A percentile compares a stretch with the other conserved stretches of the same genome.
Evolutionary conservation across 139 green algal species (phyloP).

Genomic region (Chlorella sorokiniana): DNA sequence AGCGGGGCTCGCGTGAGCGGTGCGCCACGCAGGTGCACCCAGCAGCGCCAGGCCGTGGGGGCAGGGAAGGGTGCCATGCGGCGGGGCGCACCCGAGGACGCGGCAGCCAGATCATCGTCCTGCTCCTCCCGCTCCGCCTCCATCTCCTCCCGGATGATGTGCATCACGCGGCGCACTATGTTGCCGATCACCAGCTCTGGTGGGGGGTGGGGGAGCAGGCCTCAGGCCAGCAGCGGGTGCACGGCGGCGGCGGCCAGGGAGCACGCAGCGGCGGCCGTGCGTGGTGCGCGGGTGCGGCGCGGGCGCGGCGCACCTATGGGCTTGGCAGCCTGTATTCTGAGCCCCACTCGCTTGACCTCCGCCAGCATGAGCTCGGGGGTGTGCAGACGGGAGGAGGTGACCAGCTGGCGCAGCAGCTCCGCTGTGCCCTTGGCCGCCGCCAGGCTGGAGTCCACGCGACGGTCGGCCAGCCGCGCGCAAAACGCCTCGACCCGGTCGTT

Average conservation of each 20-base stretch:
- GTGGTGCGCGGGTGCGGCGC: too few relatives aligned
- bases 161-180: constrained; percentile 88
- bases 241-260: too few relatives aligned
- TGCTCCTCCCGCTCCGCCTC: constrained; percentile 61
- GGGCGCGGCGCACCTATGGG: constrained; percentile 64
- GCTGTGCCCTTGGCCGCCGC: constrained; percentile 75
- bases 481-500: constrained; percentile 68
- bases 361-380: constrained; percentile 67
- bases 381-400: constrained; percentile 65
- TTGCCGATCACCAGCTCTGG: constrained; percentile 95
- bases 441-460: constrained; percentile 69
- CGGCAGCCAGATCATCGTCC: not conserved
- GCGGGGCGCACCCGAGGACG: not conserved
- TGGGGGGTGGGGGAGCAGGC: not conserved
- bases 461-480: constrained; percentile 61
- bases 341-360: constrained; percentile 71
- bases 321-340: constrained; percentile 76
- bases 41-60: too few relatives aligned
- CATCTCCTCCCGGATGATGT: constrained; percentile 93
- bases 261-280: not conserved
- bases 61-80: not conserved
- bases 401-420: constrained; percentile 76
- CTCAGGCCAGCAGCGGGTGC: too few relatives aligned
- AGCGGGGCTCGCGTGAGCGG: too few relatives aligned
- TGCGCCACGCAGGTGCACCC: too few relatives aligned